A percentile compares a stretch with the other conserved stretches of the same genome.
phyloP scores from a whole-genome alignment of 495 filamentous ascomycete genomes.

The Penicillium longicatenatum region DNA sequence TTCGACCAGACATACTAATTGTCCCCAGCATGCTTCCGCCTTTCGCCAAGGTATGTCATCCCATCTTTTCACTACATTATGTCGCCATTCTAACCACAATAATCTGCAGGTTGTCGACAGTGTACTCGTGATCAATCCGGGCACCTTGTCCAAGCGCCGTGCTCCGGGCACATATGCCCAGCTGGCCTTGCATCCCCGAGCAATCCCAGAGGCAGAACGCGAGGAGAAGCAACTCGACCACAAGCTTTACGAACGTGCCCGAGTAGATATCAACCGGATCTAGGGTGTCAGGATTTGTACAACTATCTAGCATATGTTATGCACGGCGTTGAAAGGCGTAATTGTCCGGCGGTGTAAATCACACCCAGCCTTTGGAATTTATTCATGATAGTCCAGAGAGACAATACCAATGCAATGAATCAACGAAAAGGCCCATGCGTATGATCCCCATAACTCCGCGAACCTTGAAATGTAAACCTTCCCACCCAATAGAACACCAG shows the following conservation, averaged over 20 bases:
- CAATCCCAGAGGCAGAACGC: conserved; percentile 59
- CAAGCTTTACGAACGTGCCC: conserved; percentile 76
- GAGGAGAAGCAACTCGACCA: conserved; percentile 63
- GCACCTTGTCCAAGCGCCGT: conserved; percentile 78
- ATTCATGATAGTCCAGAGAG: conserved; percentile 9
- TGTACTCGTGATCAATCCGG: conserved; percentile 85
- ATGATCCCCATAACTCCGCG: not conserved
- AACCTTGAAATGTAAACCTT: conserved; percentile 12
- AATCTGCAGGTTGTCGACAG: conserved; percentile 72
- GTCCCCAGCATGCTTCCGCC: conserved; percentile 79
- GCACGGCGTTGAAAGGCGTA: conserved; percentile 25
- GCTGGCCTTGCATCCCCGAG: conserved; percentile 67
- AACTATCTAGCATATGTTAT: conserved; percentile 29
- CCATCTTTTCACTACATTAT: not conserved
- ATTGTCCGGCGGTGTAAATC: not conserved
- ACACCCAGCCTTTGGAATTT: conserved; percentile 3
- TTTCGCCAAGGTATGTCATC: conserved; percentile 75
- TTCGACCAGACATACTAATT: conserved; percentile 81
- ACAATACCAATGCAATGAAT: conserved; percentile 27
- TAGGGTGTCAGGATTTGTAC: conserved; percentile 33
- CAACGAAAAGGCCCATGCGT: conserved; percentile 17
- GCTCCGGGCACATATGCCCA: conserved; percentile 80
- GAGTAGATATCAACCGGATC: conserved; percentile 83
- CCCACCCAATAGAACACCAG: conserved; percentile 9
- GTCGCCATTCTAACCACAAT: conserved; percentile 10